These are phyloP conservation scores for Mycosphaerella sp. DNA, from an alignment of 2,329 filamentous ascomycete species.

Conservation along the genomic window DNA sequence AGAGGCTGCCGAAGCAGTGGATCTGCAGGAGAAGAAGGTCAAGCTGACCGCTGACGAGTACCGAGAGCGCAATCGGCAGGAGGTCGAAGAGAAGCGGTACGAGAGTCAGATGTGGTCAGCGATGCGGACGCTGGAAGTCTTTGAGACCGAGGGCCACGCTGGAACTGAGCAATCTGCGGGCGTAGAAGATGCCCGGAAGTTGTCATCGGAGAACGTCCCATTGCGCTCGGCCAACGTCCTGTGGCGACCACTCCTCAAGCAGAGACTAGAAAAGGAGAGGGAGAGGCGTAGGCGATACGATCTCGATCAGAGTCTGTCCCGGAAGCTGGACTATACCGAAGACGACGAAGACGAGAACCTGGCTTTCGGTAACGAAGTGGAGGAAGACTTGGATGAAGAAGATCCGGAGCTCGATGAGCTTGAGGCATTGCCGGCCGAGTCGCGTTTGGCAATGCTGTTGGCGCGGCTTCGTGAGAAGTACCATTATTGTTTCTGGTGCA, in stretches of 20 bases:
- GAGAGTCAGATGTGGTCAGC: conserved; percentile 69
- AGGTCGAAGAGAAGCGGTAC: conserved; percentile 60
- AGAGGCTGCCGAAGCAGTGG: conserved; percentile 50
- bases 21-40: conserved; percentile 50
- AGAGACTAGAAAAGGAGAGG: conserved; percentile 62
- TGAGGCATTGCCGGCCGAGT: conserved; percentile 58
- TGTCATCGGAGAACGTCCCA: conserved; percentile 9
- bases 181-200: not conserved
- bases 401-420: conserved; percentile 77
- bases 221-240: conserved; percentile 62
- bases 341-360: conserved; percentile 65
- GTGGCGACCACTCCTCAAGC: conserved; percentile 68
- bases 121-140: conserved; percentile 73
- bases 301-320: conserved; percentile 57
- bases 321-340: conserved; percentile 59
- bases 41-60: conserved; percentile 65
- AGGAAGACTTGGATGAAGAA: conserved; percentile 68
- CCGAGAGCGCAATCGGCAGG: conserved; percentile 61
- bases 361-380: conserved; percentile 58
- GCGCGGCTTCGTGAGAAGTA: conserved; percentile 63
- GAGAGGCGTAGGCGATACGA: conserved; percentile 60
- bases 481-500: conserved; percentile 95
- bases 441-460: conserved; percentile 62
- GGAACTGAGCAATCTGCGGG: conserved; percentile 14
- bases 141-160: conserved; percentile 53